A percentile compares a stretch with the other conserved stretches of the same genome.
Conservation (phyloP, 1,284 basidiomycete genomes). For the Rhodotorula sp. region DNA sequence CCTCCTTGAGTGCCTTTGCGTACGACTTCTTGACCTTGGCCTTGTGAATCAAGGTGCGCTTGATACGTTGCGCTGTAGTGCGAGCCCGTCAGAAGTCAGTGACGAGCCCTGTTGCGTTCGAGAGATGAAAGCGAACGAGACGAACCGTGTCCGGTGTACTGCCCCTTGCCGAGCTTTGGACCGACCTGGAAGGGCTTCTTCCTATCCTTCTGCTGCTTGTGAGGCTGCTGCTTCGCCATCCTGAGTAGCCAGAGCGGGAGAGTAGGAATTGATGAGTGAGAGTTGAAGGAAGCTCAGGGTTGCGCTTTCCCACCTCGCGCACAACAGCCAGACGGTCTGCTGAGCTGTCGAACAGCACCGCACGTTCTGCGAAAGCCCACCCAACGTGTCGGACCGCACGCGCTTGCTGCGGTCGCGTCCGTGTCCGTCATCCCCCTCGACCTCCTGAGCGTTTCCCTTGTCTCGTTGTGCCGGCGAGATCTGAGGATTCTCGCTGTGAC, state of each 20-base stretch:
- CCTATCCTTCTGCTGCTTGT: background rate
- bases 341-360: no score
- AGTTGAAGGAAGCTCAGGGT: background rate
- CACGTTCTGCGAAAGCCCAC: no score
- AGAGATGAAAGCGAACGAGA: background rate
- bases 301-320: background rate
- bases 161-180: constrained; percentile 33
- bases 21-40: constrained; percentile 38
- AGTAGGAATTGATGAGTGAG: background rate
- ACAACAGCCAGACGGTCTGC: no score
- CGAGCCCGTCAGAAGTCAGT: background rate
- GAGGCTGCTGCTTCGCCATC: constrained; percentile 3
- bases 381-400: no score
- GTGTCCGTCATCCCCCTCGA: no score
- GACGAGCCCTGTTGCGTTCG: background rate
- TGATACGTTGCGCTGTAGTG: constrained; percentile 30
- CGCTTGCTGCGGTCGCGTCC: no score
- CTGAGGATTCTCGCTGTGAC: no score
- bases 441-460: no score
- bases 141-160: constrained; percentile 38
- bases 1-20: constrained; percentile 36
- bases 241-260: background rate
- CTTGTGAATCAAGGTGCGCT: constrained; percentile 42
- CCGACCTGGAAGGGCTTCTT: constrained; percentile 37
- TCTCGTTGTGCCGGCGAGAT: no score